phyloP scores from a whole-genome alignment of 2,329 filamentous ascomycete species.

The Cercospora nicotianae region DNA sequence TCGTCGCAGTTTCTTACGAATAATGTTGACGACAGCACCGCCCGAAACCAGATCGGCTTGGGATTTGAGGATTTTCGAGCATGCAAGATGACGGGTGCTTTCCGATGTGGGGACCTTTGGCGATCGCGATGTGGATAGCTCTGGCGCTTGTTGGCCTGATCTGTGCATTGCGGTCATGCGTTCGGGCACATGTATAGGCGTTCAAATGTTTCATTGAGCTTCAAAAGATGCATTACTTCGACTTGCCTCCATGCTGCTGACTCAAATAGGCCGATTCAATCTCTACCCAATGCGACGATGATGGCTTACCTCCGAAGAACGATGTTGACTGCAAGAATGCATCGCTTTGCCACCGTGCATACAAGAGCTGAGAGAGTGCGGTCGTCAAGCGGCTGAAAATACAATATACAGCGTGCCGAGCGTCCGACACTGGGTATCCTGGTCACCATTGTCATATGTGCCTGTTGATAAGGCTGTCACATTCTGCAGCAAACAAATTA shows the following conservation, averaged over 20 bases:
- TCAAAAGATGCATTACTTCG: conserved; percentile 3
- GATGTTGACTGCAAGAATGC: background rate
- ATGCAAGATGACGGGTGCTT: conserved; percentile 13
- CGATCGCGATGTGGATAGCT: conserved; percentile 14
- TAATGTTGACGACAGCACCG: conserved; percentile 4
- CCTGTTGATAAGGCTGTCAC: background rate
- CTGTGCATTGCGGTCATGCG: conserved; percentile 8
- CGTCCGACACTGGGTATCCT: background rate
- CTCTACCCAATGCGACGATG: background rate
- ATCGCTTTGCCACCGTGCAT: background rate
- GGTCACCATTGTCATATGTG: conserved; percentile 1
- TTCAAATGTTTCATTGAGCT: conserved; percentile 15
- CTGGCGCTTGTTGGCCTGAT: conserved; percentile 10
- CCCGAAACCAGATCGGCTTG: conserved; percentile 8
- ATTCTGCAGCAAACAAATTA: background rate
- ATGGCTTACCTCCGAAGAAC: background rate
- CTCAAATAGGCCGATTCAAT: background rate
- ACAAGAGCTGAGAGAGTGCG: conserved; percentile 10
- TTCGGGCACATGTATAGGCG: conserved; percentile 14
- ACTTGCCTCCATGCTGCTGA: conserved; percentile 1
- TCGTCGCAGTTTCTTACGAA: background rate
- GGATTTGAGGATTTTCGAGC: background rate
- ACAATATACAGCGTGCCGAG: background rate
- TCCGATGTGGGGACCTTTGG: conserved; percentile 13
- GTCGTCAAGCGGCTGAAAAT: background rate